Percentiles rank a stretch among this genome's conserved stretches.
Conservation (phyloP, 2,329 filamentous ascomycete species). For the Phoma sp. region DNA sequence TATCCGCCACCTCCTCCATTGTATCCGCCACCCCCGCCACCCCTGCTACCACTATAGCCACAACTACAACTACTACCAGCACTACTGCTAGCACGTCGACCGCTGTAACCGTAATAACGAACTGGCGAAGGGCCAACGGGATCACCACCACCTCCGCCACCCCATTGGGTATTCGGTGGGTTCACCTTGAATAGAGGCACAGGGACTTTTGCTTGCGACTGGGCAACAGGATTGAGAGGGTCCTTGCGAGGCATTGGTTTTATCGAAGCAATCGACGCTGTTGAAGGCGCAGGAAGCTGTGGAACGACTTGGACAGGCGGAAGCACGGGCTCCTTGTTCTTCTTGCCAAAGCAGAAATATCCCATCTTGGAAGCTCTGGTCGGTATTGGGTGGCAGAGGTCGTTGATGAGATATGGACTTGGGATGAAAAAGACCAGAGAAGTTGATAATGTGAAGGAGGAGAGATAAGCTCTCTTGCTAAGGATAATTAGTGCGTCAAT, state of each 20-base stretch:
- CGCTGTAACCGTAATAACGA: not conserved
- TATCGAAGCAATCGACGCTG: not conserved
- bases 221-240: not conserved
- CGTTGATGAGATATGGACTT: not conserved
- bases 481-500: not conserved
- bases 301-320: not conserved
- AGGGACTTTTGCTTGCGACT: not conserved
- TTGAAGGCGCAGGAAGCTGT: not conserved
- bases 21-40: not conserved
- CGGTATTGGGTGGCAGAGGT: not conserved
- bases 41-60: not conserved
- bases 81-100: not conserved
- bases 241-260: not conserved
- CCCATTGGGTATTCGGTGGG: not conserved
- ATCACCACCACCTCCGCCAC: not conserved
- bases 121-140: no score
- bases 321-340: not conserved
- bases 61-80: not conserved
- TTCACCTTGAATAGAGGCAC: not conserved
- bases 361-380: not conserved
- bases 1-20: not conserved
- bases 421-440: not conserved
- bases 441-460: not conserved
- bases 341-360: slow-evolving; percentile 9
- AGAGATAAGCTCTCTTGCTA: not conserved